Conservation (phyloP, 352 stramenopile species). For the Vaucheria bursata region DNA sequence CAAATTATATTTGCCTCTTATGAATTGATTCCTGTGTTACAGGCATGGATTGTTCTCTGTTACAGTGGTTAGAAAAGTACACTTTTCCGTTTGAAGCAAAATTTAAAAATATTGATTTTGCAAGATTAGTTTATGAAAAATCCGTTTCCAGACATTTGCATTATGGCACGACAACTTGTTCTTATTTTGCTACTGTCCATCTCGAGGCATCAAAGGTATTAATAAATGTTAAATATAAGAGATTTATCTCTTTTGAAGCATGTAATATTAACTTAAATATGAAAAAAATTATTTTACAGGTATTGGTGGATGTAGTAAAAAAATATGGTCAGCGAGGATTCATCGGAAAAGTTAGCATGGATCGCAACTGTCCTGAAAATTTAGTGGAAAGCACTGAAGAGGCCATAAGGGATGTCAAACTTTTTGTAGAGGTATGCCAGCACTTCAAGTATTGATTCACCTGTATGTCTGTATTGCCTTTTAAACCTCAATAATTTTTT, state of each 20-base stretch:
- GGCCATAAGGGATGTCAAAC: slow-evolving; percentile 67
- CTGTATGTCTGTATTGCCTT: too few relatives aligned
- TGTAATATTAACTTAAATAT: too few relatives aligned
- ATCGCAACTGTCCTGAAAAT: slow-evolving; percentile 70
- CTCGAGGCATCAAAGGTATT: slow-evolving; percentile 67
- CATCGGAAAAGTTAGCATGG: slow-evolving; percentile 91
- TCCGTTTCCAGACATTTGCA: slow-evolving; percentile 69
- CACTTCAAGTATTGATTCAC: too few relatives aligned
- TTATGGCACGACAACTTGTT: slow-evolving; percentile 81
- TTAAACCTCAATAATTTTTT: too few relatives aligned
- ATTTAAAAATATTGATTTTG: slow-evolving; percentile 58
- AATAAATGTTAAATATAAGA: too few relatives aligned
- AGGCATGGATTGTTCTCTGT: slow-evolving; percentile 78
- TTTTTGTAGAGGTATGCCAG: slow-evolving; percentile 62
- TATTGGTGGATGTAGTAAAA: slow-evolving; percentile 71
- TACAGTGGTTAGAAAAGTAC: slow-evolving; percentile 84
- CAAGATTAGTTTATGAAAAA: slow-evolving; percentile 70
- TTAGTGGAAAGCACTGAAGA: slow-evolving; percentile 72
- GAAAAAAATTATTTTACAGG: not conserved
- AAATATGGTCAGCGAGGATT: slow-evolving; percentile 73
- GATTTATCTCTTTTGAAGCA: too few relatives aligned
- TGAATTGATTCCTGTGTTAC: too few relatives aligned
- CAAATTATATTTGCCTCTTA: too few relatives aligned
- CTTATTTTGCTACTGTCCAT: slow-evolving; percentile 85
- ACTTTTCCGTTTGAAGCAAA: slow-evolving; percentile 79